Evolutionary conservation across 345 rosid species (phyloP), one percentile per base, ranked within the genome.

Genomic region (Murraya koenigii): DNA sequence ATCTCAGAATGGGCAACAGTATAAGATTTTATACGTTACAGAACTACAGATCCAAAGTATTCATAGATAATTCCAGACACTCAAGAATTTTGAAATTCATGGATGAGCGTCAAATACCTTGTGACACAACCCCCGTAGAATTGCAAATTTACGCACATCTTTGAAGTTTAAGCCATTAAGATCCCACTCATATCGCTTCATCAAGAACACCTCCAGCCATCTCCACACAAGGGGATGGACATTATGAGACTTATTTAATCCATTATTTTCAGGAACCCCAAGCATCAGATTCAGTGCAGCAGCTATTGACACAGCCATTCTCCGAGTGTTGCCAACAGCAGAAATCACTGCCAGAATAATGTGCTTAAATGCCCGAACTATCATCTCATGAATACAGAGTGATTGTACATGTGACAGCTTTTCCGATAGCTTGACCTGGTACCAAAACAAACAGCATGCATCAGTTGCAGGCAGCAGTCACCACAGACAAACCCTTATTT

Each of bases 361-460:
- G 76, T 93, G 98, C 88, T 95, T 95, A 81, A 92, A 92, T 72
- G 97, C 99, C 72, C 99, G 84, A 79, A 91, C 97, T 78, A 95
- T 90, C 99, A 95, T 95, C 92, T 95, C 99, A 77, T 95, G 98
- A 75, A 92, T 87, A 86, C 97, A 96, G 78, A 96, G 91, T 60
- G 98, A 94, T 80, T 92, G 98, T 75, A 94, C 98, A 80, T 96
- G 99, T 69, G 98, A 90, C 71, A 96, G 80, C 85, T 96, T 96
- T 79, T 92, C 97, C 25, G 99, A 96, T 79, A 94, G 98, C 87
- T 89, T 91, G 75, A 92, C 99, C 99, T 94, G 87, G 79, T 75
- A 58, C 69, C 41, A 71, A 83, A 78, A 78, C 69, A 80, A 85
- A 62, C 44, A 32, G 41, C 77, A 77, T 68, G 63, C 58, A 75